These are phyloP conservation scores for Gloeopeniophorella convolvens DNA, from an alignment of 768 basidiomycete genomes.

Conservation along the genomic window DNA sequence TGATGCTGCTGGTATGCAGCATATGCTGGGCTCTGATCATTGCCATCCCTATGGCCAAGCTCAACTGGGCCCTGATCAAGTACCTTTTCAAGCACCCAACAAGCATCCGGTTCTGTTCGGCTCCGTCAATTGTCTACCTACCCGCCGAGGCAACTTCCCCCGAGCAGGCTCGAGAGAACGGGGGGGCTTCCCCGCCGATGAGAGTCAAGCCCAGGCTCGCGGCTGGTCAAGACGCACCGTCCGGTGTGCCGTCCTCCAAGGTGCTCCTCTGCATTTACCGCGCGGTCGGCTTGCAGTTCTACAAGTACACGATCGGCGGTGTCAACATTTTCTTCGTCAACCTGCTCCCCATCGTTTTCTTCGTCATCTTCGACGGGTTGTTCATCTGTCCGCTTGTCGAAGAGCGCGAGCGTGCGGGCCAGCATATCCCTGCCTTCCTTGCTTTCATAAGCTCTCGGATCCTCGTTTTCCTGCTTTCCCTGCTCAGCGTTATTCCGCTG, in stretches of 20 bases:
- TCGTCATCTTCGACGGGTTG: constrained; percentile 91
- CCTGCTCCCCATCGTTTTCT: constrained; percentile 87
- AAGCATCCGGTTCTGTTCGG: constrained; percentile 86
- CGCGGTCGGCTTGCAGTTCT: constrained; percentile 86
- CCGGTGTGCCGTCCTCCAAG: constrained; percentile 73
- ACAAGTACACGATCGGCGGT: constrained; percentile 98
- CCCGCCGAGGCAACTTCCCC: constrained; percentile 27
- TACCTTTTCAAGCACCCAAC: constrained; percentile 75
- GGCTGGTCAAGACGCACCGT: constrained; percentile 86
- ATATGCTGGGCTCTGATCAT: constrained; percentile 94
- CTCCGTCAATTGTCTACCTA: constrained; percentile 67
- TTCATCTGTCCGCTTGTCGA: constrained; percentile 71
- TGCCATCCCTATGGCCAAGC: constrained; percentile 96
- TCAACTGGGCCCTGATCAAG: constrained; percentile 91
- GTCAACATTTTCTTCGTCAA: constrained; percentile 99
- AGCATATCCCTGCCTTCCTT: constrained; percentile 59
- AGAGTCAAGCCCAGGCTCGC: constrained; percentile 68
- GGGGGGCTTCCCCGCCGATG: constrained; percentile 36
- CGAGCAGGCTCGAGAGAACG: constrained; percentile 25
- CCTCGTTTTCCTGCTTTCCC: constrained; percentile 75
- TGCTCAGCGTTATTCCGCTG: constrained; percentile 91
- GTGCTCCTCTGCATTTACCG: constrained; percentile 93
- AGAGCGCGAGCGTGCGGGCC: constrained; percentile 43
- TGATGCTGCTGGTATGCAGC: constrained; percentile 81
- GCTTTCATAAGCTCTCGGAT: constrained; percentile 63